Evolutionary conservation across 352 stramenopile species (phyloP).

Genomic region (Halophytophthora batemanensis): DNA sequence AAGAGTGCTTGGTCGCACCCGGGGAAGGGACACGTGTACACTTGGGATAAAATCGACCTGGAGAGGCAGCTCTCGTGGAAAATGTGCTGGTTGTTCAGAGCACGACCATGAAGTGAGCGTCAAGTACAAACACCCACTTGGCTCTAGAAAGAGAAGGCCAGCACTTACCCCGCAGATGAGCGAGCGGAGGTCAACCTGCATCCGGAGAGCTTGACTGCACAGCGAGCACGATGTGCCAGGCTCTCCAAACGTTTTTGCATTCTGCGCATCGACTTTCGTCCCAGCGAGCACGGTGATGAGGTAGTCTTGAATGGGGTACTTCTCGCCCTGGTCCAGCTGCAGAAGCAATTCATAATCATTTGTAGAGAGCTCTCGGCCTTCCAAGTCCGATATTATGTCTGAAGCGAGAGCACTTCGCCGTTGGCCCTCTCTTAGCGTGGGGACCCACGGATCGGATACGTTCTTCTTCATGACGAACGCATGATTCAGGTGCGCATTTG

Average conservation of each 20-base stretch:
- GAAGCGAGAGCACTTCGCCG: constrained; percentile 19
- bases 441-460: constrained; percentile 53
- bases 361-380: constrained; percentile 75
- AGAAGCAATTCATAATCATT: constrained; percentile 82
- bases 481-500: constrained; percentile 62
- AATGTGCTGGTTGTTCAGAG: constrained; percentile 37
- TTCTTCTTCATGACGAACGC: constrained; percentile 72
- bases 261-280: constrained; percentile 35
- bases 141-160: neutral
- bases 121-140: neutral
- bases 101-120: neutral
- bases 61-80: constrained; percentile 79
- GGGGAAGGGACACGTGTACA: constrained; percentile 51
- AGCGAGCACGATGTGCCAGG: constrained; percentile 35
- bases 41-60: constrained; percentile 60
- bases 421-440: constrained; percentile 36
- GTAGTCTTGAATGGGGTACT: constrained; percentile 69
- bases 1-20: constrained; percentile 53
- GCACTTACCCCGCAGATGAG: constrained; percentile 49
- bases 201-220: constrained; percentile 61
- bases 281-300: constrained; percentile 52
- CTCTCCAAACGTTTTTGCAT: constrained; percentile 51
- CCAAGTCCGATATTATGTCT: constrained; percentile 55
- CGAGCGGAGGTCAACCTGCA: constrained; percentile 50
- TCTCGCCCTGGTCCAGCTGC: constrained; percentile 59